phyloP scores from a whole-genome alignment of 345 rosid species.

The Luvunga scandens region DNA sequence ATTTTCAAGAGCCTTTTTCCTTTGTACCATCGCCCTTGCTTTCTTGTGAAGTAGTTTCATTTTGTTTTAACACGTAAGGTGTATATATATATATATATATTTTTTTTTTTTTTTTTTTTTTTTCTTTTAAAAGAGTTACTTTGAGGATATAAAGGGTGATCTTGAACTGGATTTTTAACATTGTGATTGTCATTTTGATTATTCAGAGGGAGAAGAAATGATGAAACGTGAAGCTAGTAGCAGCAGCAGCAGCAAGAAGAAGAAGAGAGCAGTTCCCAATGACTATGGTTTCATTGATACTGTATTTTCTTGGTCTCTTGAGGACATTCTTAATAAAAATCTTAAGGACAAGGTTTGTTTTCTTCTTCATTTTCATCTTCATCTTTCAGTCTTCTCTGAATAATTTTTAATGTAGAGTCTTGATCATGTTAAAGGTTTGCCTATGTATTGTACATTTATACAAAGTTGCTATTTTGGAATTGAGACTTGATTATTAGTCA shows the following conservation, averaged over 20 bases:
- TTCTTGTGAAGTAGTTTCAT: background rate
- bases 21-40: background rate
- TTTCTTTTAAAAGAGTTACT: background rate
- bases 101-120: too few species aligned
- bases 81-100: too few species aligned
- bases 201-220: background rate
- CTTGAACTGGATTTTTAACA: background rate
- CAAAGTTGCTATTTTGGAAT: background rate
- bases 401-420: background rate
- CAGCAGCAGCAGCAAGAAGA: background rate
- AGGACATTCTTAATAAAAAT: too few species aligned
- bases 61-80: background rate
- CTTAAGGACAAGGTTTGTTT: background rate
- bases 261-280: conserved; percentile 17
- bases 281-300: background rate
- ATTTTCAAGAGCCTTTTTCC: background rate
- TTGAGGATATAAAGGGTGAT: background rate
- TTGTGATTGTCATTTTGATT: background rate
- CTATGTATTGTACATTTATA: background rate
- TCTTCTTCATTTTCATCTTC: background rate
- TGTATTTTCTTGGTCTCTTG: background rate
- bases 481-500: background rate
- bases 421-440: background rate
- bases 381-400: background rate
- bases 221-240: background rate